phyloP scores from a whole-genome alignment of 129 eudicot species.

The Sambucus nigra region DNA sequence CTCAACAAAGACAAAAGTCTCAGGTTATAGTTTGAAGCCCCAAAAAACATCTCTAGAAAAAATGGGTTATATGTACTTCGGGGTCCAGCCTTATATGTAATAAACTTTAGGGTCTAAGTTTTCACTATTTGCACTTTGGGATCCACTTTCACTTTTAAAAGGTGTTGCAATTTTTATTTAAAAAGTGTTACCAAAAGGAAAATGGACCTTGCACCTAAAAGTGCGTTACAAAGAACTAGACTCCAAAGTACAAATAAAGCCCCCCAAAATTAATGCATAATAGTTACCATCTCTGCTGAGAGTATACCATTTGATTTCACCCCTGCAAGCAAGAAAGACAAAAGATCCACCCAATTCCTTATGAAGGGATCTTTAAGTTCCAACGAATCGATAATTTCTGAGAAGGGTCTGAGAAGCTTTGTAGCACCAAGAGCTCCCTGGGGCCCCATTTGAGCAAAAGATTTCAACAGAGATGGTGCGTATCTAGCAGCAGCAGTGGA shows the following conservation, averaged over 20 bases:
- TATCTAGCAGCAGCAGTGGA: conserved; percentile 89
- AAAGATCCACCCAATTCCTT: conserved; percentile 90
- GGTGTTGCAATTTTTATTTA: too few species aligned
- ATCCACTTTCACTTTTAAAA: too few species aligned
- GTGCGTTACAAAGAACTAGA: too few species aligned
- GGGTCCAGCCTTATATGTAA: too few species aligned
- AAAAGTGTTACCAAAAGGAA: too few species aligned
- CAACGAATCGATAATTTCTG: conserved; percentile 67
- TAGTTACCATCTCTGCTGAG: conserved; percentile 93
- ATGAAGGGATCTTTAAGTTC: conserved; percentile 83
- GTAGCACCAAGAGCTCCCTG: conserved; percentile 92
- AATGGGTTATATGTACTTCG: too few species aligned
- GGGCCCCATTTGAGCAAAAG: conserved; percentile 95
- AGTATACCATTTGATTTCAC: conserved; percentile 95
- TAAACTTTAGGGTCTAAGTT: too few species aligned
- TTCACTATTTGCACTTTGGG: too few species aligned
- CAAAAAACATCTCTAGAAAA: background rate
- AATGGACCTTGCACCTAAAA: too few species aligned
- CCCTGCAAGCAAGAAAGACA: conserved; percentile 90
- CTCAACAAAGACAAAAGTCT: background rate
- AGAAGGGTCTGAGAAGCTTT: conserved; percentile 80
- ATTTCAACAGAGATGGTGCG: conserved; percentile 69
- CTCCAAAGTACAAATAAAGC: too few species aligned
- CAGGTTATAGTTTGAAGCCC: background rate
- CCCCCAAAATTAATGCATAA: conserved; percentile 4